Evolutionary conservation across 768 basidiomycete species (phyloP), one percentile per base, ranked within the genome.

Genomic region (Gloeopeniophorella convolvens): DNA sequence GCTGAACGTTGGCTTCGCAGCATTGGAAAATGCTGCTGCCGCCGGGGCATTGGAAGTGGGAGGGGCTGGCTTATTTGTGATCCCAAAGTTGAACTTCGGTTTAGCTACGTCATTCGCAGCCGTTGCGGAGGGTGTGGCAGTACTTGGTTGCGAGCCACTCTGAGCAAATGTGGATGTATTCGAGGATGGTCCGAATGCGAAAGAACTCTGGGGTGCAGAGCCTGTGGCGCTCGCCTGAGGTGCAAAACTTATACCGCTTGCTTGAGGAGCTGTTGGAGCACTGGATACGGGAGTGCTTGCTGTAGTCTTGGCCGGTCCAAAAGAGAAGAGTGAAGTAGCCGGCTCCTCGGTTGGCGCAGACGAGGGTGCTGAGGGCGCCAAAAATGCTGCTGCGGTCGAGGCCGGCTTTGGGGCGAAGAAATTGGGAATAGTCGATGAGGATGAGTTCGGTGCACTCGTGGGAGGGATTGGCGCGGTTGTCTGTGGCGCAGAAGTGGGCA

Each of bases 401-500:
- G 48, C 20, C 37, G 47, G 33, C n/a, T 31, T 39, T 30, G 46
- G 60, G 26, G 62, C 23, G 37, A 69, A 66, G 53, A 67, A 64
- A 48, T 63, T 66, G 24, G 68, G 61, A 20, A 62, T 42, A 16
- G 57, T 27, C 6, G 56, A 30, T 18, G 57, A 21, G 16, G 58
- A 36, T 26, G 48, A n/a, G 4, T 28, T n/a, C 11, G 61, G 39
- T 11, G 45, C 7, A 4, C 45, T 47, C 1, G 57, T 32, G n/a
- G 59, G n/a, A 28, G 51, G 30, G 5, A 24, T 23, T 26, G 45
- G 21, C 15, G 18, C 15, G n/a, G 41, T 8, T 21, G 41, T 33
- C 16, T 48, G 42, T 24, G 34, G 9, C 26, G 42, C 24, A 11
- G 46, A 28, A 15, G 27, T 33, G 2, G 52, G 42, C 11, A 48